A percentile compares a stretch with the other conserved stretches of the same genome.
These are phyloP conservation scores for Flaveria robusta DNA, from an alignment of 129 eudicot species.

Conservation along the genomic window DNA sequence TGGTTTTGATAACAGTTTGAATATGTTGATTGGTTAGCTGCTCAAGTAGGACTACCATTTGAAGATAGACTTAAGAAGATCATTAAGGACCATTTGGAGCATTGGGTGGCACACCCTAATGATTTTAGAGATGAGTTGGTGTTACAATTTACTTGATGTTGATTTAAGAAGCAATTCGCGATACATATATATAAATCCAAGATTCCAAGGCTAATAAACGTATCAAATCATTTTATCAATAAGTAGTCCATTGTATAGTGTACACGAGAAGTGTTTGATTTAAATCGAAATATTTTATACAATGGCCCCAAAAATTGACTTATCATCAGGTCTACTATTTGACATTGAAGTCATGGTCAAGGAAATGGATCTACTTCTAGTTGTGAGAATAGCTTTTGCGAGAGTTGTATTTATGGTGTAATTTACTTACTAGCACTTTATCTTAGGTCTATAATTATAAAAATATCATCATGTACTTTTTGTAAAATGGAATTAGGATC, in stretches of 20 bases:
- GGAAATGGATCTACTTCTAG: too few relatives aligned
- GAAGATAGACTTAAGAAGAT: constrained; percentile 39
- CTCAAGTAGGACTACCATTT: constrained; percentile 39
- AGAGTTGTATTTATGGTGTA: too few relatives aligned
- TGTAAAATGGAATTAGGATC: too few relatives aligned
- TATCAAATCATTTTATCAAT: not conserved
- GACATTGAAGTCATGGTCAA: too few relatives aligned
- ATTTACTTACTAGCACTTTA: too few relatives aligned
- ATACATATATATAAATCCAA: too few relatives aligned
- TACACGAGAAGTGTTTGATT: not conserved
- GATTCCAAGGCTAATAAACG: not conserved
- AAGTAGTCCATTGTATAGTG: not conserved
- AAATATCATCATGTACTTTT: too few relatives aligned
- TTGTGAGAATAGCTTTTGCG: too few relatives aligned
- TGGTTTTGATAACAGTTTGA: constrained; percentile 40
- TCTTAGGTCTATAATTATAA: too few relatives aligned
- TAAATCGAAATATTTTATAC: not conserved
- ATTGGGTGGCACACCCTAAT: not conserved
- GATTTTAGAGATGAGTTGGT: constrained; percentile 9
- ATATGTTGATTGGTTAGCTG: constrained; percentile 60
- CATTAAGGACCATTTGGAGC: not conserved
- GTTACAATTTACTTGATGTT: not conserved
- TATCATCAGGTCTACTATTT: too few relatives aligned
- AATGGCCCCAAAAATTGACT: not conserved
- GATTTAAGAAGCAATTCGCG: not conserved